Evolutionary conservation across 768 basidiomycete species (phyloP).

Genomic region (Termitomyces sp.): DNA sequence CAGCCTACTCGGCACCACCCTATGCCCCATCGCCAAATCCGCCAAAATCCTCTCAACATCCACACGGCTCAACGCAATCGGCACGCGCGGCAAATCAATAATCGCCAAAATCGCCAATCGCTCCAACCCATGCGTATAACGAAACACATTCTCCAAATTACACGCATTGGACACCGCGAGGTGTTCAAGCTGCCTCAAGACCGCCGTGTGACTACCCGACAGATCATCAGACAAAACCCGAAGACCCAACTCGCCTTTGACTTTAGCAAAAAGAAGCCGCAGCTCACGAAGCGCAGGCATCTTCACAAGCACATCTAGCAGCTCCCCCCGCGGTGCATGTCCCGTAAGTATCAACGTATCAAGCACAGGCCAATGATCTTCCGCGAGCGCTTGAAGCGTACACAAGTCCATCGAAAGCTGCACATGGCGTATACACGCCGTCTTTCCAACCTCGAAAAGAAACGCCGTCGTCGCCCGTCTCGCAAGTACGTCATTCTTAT

Average conservation of each 20-base stretch:
- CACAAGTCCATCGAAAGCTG: constrained; percentile 33
- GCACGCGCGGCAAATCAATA: constrained; percentile 28
- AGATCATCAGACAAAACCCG: constrained; percentile 16
- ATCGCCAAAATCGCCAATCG: constrained; percentile 31
- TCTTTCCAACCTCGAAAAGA: constrained; percentile 25
- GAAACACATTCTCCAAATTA: constrained; percentile 23
- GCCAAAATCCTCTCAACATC: constrained; percentile 27
- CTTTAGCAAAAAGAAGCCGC: constrained; percentile 27
- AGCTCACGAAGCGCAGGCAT: constrained; percentile 31
- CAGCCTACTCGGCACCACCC: constrained; percentile 13
- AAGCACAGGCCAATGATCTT: constrained; percentile 29
- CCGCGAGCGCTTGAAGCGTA: constrained; percentile 23
- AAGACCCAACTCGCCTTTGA: constrained; percentile 21
- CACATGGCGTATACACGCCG: constrained; percentile 25
- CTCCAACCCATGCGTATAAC: constrained; percentile 24
- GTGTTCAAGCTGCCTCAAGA: constrained; percentile 24
- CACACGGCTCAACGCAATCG: constrained; percentile 26
- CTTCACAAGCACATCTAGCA: constrained; percentile 26
- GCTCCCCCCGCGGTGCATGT: constrained; percentile 25
- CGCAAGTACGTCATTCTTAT: constrained; percentile 28
- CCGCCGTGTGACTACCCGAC: constrained; percentile 14
- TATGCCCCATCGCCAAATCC: constrained; percentile 21
- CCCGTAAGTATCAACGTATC: constrained; percentile 35
- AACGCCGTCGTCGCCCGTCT: constrained; percentile 23
- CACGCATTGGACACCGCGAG: constrained; percentile 35